Conservation (phyloP, 2,329 filamentous ascomycete genomes). For the Neurospora crassa region DNA sequence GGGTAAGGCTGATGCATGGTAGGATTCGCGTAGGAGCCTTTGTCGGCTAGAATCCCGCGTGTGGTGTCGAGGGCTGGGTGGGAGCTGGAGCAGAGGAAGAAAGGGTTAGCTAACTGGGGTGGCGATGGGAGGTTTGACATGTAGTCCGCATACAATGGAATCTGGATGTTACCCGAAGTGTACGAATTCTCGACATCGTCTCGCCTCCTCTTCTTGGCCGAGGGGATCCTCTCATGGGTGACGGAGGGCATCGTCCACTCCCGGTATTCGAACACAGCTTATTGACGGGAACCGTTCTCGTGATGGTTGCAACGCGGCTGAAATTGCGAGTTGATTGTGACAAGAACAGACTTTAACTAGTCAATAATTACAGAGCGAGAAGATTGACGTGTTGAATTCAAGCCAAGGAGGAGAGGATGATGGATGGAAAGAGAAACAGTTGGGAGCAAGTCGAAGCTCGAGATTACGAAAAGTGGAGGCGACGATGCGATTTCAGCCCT, state of each 20-base stretch:
- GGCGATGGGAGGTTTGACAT: background rate
- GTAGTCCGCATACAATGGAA: slow-evolving; percentile 11
- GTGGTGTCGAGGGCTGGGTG: slow-evolving; percentile 2
- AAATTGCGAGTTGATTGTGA: no score
- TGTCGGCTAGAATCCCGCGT: slow-evolving; percentile 6
- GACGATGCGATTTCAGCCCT: background rate
- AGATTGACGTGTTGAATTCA: background rate
- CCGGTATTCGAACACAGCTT: background rate
- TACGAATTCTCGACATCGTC: slow-evolving; percentile 20
- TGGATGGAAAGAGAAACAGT: background rate
- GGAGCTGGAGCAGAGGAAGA: slow-evolving; percentile 1
- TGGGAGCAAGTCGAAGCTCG: background rate
- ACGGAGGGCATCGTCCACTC: slow-evolving; percentile 26
- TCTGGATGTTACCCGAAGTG: slow-evolving; percentile 5
- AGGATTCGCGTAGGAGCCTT: background rate
- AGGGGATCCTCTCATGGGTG: slow-evolving; percentile 23
- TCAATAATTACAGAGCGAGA: background rate
- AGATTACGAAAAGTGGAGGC: background rate
- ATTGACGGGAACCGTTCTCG: background rate
- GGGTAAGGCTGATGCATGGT: slow-evolving; percentile 2
- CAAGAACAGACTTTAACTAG: no score
- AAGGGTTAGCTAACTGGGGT: slow-evolving; percentile 3
- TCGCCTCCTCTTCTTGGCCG: slow-evolving; percentile 29
- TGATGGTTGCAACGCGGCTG: background rate
- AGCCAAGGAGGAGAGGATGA: background rate